Percentiles rank a stretch among this genome's conserved stretches.
These are phyloP conservation scores for Meyerozyma sp. DNA, from an alignment of 1,139 yeast species.

Conservation along the genomic window DNA sequence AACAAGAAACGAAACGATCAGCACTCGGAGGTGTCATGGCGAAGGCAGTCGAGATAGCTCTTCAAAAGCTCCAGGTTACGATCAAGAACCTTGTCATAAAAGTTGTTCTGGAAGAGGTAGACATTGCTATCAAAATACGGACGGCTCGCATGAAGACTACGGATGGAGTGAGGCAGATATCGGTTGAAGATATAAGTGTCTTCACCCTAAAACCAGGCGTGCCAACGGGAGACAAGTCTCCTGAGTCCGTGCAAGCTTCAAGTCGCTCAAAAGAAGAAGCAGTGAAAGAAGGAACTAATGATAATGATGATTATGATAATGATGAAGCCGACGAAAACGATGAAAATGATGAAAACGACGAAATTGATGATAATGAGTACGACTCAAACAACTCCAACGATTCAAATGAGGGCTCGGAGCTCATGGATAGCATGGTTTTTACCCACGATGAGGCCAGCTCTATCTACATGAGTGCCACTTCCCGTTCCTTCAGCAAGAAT, in stretches of 20 bases:
- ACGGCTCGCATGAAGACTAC: constrained; percentile 33
- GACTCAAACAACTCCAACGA: constrained; percentile 11
- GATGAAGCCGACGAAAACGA: constrained; percentile 7
- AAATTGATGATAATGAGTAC: constrained; percentile 11
- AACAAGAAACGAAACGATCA: constrained; percentile 10
- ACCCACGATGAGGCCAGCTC: constrained; percentile 69
- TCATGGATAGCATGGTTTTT: constrained; percentile 60
- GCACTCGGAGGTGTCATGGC: constrained; percentile 54
- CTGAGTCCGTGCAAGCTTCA: constrained; percentile 13
- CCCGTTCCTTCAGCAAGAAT: constrained; percentile 29
- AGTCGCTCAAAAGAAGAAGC: constrained; percentile 7
- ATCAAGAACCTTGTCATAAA: constrained; percentile 41
- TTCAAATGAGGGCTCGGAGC: constrained; percentile 31
- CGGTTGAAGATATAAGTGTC: constrained; percentile 33
- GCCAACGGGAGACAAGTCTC: constrained; percentile 22
- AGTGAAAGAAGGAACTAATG: constrained; percentile 9
- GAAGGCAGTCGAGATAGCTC: constrained; percentile 63
- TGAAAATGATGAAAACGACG: constrained; percentile 15
- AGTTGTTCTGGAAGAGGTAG: constrained; percentile 45
- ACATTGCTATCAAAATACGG: constrained; percentile 41
- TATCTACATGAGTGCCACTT: constrained; percentile 79
- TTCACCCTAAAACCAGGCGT: constrained; percentile 34
- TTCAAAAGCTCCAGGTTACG: constrained; percentile 53
- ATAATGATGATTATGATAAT: constrained; percentile 9
- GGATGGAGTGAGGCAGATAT: constrained; percentile 44